Percentiles rank a stretch among this genome's conserved stretches.
phyloP scores from a whole-genome alignment of 179 eudicot species.

The Sideroxylon spinosum region DNA sequence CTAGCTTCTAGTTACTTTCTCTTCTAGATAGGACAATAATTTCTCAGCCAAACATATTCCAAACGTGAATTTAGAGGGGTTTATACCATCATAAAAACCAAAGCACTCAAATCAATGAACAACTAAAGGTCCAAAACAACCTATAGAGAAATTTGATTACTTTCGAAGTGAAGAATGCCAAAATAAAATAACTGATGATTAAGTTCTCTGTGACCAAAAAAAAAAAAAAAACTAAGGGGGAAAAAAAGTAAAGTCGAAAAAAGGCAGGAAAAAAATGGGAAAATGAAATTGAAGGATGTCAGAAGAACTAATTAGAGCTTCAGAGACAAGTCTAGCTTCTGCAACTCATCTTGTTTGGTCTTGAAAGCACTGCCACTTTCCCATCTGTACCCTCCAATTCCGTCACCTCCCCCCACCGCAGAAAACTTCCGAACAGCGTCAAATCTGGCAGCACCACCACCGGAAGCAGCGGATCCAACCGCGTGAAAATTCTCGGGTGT shows the following conservation, averaged over 20 bases:
- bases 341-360: conserved; percentile 44
- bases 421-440: conserved; percentile 24
- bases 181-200: neutral
- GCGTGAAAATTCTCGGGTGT: neutral
- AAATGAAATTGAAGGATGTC: too few relatives aligned
- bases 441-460: conserved; percentile 37
- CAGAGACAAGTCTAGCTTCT: conserved; percentile 54
- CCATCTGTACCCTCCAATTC: conserved; percentile 28
- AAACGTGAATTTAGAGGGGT: neutral
- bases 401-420: conserved; percentile 16
- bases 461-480: conserved; percentile 25
- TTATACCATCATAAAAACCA: neutral
- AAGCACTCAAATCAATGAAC: too few relatives aligned
- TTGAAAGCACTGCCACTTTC: conserved; percentile 18
- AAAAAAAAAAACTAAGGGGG: too few relatives aligned
- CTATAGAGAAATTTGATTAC: conserved; percentile 2
- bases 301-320: conserved; percentile 34
- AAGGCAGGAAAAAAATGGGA: neutral
- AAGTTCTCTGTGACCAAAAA: too few relatives aligned
- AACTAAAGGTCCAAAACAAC: neutral
- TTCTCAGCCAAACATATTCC: too few relatives aligned
- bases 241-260: neutral
- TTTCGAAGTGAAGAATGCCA: neutral
- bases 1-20: too few relatives aligned
- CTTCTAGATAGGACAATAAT: too few relatives aligned